A percentile compares a stretch with the other conserved stretches of the same genome.
These are phyloP conservation scores for Nothophoma quercina DNA, from an alignment of 2,329 filamentous ascomycete genomes.

Conservation along the genomic window DNA sequence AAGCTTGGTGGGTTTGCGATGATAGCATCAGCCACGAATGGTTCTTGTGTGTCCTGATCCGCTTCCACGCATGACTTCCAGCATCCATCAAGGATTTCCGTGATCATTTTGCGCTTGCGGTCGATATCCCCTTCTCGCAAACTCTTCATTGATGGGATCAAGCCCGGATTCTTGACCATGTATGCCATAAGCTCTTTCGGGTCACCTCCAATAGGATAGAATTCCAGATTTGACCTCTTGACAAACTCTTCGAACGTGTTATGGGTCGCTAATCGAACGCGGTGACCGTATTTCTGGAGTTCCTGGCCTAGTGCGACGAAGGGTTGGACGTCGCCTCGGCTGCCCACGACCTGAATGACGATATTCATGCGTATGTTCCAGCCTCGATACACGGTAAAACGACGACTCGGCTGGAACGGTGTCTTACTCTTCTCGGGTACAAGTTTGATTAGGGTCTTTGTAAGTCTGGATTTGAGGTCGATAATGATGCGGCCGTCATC, in stretches of 20 bases:
- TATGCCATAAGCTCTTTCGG: conserved; percentile 56
- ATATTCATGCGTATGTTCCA: conserved; percentile 53
- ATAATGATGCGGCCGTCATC: conserved; percentile 38
- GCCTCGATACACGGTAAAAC: conserved; percentile 4
- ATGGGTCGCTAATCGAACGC: conserved; percentile 38
- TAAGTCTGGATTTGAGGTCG: conserved; percentile 32
- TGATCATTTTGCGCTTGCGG: conserved; percentile 40
- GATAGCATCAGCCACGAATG: conserved; percentile 81
- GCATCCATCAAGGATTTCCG: conserved; percentile 40
- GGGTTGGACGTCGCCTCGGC: conserved; percentile 64
- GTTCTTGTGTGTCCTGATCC: conserved; percentile 51
- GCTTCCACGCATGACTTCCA: conserved; percentile 47
- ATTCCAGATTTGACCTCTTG: conserved; percentile 43
- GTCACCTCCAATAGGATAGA: conserved; percentile 41
- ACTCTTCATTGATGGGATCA: conserved; percentile 41
- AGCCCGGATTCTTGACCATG: conserved; percentile 58
- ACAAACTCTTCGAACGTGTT: conserved; percentile 22
- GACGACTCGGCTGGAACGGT: conserved; percentile 9
- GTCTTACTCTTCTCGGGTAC: conserved; percentile 24
- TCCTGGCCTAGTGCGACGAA: conserved; percentile 65
- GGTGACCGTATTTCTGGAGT: conserved; percentile 46
- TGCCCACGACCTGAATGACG: conserved; percentile 64
- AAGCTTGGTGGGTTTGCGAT: conserved; percentile 81
- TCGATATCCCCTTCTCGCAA: conserved; percentile 40
- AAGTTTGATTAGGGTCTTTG: conserved; percentile 28